Evolutionary conservation across 176 grass and related monocot species (phyloP).

Genomic region (Urochloa ruziziensis): DNA sequence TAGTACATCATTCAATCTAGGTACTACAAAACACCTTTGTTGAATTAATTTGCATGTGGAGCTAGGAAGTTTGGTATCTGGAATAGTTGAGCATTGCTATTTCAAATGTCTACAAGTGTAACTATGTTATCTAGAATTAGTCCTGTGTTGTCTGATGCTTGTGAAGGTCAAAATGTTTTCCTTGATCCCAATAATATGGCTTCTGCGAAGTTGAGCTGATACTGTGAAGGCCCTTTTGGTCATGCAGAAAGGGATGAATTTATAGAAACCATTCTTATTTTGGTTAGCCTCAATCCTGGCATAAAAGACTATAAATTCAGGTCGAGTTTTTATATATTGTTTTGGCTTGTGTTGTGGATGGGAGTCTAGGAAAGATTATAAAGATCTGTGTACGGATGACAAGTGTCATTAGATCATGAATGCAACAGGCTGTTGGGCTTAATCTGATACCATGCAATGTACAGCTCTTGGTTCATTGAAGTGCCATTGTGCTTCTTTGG

Average conservation of each 20-base stretch:
- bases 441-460: background rate
- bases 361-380: background rate
- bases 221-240: background rate
- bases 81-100: background rate
- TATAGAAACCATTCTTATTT: background rate
- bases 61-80: background rate
- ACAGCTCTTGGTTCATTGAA: background rate
- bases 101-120: background rate
- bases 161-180: background rate
- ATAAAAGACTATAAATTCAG: background rate
- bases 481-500: background rate
- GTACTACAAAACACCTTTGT: background rate
- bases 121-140: background rate
- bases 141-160: background rate
- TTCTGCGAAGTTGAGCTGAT: background rate
- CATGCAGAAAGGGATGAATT: background rate
- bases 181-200: background rate
- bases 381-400: background rate
- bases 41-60: constrained; percentile 1
- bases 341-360: background rate
- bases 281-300: background rate
- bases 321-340: background rate
- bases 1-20: background rate
- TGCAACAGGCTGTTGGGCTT: background rate
- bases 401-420: background rate